Evolutionary conservation across 2,329 filamentous ascomycete genomes (phyloP).

Genomic region (Celoporthe dispersa): DNA sequence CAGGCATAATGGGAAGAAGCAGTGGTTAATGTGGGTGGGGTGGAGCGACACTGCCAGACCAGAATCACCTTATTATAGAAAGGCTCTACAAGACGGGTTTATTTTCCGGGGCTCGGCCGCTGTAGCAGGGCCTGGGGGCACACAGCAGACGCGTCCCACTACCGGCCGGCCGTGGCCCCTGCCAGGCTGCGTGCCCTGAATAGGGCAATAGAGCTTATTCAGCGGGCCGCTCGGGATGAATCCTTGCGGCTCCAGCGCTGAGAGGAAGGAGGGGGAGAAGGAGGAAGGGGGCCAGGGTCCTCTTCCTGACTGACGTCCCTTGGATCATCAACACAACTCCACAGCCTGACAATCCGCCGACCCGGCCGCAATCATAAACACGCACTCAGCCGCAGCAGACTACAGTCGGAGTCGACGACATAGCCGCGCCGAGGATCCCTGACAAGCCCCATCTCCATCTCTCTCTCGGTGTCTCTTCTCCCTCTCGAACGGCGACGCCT

Average conservation of each 20-base stretch:
- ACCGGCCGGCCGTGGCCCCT: not conserved
- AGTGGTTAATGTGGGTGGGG: not conserved
- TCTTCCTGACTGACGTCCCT: slow-evolving; percentile 1
- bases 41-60: not conserved
- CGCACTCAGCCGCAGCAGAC: not conserved
- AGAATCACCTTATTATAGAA: not conserved
- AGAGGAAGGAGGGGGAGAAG: not conserved
- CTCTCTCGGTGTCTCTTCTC: not conserved
- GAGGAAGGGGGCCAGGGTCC: not conserved
- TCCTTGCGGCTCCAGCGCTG: slow-evolving; percentile 5
- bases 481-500: not conserved
- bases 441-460: not conserved
- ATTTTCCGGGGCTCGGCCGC: no score
- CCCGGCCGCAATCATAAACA: not conserved
- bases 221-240: slow-evolving; percentile 2
- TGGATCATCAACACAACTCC: not conserved
- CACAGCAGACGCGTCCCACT: not conserved
- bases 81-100: no score
- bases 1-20: not conserved
- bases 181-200: not conserved
- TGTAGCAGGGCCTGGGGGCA: no score
- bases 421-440: not conserved
- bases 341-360: not conserved
- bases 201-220: slow-evolving; percentile 4
- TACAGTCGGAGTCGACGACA: not conserved